Evolutionary conservation across 257 asterid species (phyloP).

Genomic region (Paulownia fortunei): DNA sequence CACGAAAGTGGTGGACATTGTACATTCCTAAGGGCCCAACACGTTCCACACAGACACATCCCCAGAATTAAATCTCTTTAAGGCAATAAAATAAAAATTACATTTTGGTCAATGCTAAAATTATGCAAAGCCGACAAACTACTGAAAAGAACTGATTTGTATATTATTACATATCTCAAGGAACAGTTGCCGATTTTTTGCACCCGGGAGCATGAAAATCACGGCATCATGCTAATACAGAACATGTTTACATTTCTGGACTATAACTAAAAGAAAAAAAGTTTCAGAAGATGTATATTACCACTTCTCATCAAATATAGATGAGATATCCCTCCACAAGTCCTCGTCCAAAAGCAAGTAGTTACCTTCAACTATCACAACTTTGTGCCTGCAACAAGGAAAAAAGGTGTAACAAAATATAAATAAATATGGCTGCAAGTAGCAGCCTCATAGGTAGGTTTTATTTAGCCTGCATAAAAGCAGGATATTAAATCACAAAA

Average conservation of each 20-base stretch:
- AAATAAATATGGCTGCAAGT: slow-evolving; percentile 15
- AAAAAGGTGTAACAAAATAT: neutral
- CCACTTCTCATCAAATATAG: slow-evolving; percentile 88
- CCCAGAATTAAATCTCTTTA: neutral
- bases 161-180: neutral
- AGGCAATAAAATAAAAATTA: neutral
- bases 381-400: slow-evolving; percentile 73
- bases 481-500: slow-evolving; percentile 21
- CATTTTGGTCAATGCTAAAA: neutral
- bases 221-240: neutral
- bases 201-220: neutral
- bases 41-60: neutral
- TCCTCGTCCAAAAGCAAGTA: slow-evolving; percentile 82
- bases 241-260: neutral
- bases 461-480: slow-evolving; percentile 17
- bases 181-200: neutral
- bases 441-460: slow-evolving; percentile 9
- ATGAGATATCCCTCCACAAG: slow-evolving; percentile 80
- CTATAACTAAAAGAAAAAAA: slow-evolving; percentile 4
- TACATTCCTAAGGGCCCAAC: neutral
- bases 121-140: neutral
- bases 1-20: neutral
- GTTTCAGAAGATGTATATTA: slow-evolving; percentile 37
- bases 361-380: slow-evolving; percentile 93
- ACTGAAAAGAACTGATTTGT: neutral